phyloP scores from a whole-genome alignment of 1,139 yeast genomes.

The Blastobotrys aristatus region DNA sequence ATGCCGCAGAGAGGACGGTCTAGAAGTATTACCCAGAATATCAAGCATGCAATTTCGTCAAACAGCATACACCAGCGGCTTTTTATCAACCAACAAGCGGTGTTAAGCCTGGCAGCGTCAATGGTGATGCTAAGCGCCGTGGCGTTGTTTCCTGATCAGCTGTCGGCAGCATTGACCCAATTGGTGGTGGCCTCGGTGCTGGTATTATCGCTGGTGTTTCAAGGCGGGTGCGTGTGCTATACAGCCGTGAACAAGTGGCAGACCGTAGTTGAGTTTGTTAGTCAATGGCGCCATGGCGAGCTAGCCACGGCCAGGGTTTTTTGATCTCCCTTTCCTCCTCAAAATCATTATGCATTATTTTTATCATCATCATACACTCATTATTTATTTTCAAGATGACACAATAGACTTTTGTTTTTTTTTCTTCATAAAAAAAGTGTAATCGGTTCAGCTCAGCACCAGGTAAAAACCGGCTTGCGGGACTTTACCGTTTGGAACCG shows the following conservation, averaged over 20 bases:
- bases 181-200: neutral
- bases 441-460: conserved; percentile 43
- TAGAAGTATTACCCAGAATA: conserved; percentile 3
- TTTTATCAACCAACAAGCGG: neutral
- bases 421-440: too few species aligned
- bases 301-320: neutral
- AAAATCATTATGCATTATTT: neutral
- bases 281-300: conserved; percentile 8
- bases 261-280: neutral
- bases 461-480: conserved; percentile 63
- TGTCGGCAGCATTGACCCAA: neutral
- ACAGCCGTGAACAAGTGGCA: neutral
- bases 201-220: conserved; percentile 2
- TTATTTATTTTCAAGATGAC: neutral
- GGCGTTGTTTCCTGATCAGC: neutral
- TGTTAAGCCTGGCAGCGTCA: neutral
- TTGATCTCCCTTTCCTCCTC: neutral
- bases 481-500: conserved; percentile 52
- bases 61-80: neutral
- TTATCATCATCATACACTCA: neutral
- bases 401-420: neutral
- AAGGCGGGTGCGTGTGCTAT: conserved; percentile 1
- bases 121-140: neutral
- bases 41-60: conserved; percentile 3
- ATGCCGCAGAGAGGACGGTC: neutral